Percentiles rank a stretch among this genome's conserved stretches.
Conservation (phyloP, 2,329 filamentous ascomycete genomes). For the Septoria petroselini region DNA sequence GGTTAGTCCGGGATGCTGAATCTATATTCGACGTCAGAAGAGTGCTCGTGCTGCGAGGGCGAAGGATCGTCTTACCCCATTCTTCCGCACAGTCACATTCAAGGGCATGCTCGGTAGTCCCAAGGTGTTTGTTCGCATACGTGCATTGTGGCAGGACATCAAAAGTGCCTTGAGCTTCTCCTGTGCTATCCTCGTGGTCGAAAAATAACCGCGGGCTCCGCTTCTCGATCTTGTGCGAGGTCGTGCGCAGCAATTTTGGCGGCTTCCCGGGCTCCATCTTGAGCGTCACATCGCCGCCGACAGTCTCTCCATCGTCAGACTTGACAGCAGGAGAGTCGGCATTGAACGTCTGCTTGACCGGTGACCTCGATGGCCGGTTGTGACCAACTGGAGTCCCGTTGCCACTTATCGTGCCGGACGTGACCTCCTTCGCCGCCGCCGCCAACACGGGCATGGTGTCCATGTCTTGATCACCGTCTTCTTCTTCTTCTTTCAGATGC, state of each 20-base stretch:
- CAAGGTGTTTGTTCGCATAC: constrained; percentile 88
- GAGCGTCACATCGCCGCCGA: constrained; percentile 60
- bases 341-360: constrained; percentile 29
- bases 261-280: constrained; percentile 64
- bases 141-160: constrained; percentile 79
- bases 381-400: constrained; percentile 24
- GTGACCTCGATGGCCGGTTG: constrained; percentile 31
- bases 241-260: constrained; percentile 69
- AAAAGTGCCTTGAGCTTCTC: constrained; percentile 72
- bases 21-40: constrained; percentile 41
- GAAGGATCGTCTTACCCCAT: constrained; percentile 67
- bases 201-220: constrained; percentile 65
- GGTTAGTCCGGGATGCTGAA: constrained; percentile 56
- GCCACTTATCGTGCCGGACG: constrained; percentile 26
- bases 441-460: constrained; percentile 26
- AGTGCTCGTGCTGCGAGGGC: constrained; percentile 3
- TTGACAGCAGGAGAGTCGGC: constrained; percentile 40
- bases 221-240: constrained; percentile 65
- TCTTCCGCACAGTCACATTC: constrained; percentile 95
- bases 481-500: constrained; percentile 45
- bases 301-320: constrained; percentile 50
- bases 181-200: constrained; percentile 73
- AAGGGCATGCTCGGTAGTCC: constrained; percentile 84
- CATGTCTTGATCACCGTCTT: constrained; percentile 30
- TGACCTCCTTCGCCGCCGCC: constrained; percentile 27